Conservation (phyloP, 805 yeast species). For the Candida jianshihensis region DNA sequence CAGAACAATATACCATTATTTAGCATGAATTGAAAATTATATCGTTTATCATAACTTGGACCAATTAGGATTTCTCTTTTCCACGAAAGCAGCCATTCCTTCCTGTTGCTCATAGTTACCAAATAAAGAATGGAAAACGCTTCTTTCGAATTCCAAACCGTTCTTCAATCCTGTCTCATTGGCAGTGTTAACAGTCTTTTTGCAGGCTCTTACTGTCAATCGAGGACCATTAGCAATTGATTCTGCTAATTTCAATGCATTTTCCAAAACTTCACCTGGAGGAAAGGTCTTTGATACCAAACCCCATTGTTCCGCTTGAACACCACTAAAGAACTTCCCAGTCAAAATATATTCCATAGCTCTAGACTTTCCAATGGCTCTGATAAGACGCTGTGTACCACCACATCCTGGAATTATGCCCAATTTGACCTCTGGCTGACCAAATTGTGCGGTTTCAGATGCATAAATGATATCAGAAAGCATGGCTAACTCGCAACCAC, state of each 20-base stretch:
- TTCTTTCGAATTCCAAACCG: constrained; percentile 37
- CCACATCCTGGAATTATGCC: constrained; percentile 50
- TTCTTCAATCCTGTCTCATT: constrained; percentile 28
- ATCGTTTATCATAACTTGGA: constrained; percentile 9
- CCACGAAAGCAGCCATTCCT: constrained; percentile 46
- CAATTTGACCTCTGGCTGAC: constrained; percentile 48
- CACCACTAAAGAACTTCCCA: constrained; percentile 37
- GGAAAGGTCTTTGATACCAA: constrained; percentile 36
- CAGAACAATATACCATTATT: constrained; percentile 53
- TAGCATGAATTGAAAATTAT: constrained; percentile 38
- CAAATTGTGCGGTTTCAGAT: constrained; percentile 40
- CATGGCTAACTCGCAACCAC: constrained; percentile 53
- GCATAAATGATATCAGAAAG: constrained; percentile 42
- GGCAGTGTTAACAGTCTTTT: constrained; percentile 36
- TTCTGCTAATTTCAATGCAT: constrained; percentile 38
- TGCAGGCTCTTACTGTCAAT: constrained; percentile 38
- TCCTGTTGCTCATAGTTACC: constrained; percentile 41
- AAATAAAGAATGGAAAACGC: constrained; percentile 38
- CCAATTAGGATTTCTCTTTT: constrained; percentile 33
- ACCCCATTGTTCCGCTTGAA: constrained; percentile 42
- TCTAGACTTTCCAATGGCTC: constrained; percentile 41
- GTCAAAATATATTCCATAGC: constrained; percentile 45
- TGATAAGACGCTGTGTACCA: constrained; percentile 44
- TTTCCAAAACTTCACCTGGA: constrained; percentile 31
- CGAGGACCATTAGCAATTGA: constrained; percentile 35